phyloP scores from a whole-genome alignment of 2,329 filamentous ascomycete genomes.

The Fusarium hostae region DNA sequence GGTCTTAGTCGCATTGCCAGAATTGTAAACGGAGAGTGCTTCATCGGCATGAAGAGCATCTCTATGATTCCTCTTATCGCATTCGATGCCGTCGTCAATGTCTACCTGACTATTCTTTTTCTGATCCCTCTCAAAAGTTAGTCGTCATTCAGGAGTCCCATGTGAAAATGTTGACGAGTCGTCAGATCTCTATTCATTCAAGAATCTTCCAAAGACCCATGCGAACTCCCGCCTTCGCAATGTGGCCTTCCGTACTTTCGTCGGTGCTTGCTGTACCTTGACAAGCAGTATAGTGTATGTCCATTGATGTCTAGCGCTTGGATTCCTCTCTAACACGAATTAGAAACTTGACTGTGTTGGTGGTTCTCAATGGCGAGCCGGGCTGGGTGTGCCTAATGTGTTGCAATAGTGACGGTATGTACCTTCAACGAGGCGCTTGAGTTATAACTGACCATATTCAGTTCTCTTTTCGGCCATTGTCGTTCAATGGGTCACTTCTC shows the following conservation, averaged over 20 bases:
- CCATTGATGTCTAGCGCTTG: background rate
- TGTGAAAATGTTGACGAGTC: background rate
- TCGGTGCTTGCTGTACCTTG: slow-evolving; percentile 67
- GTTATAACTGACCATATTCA: slow-evolving; percentile 39
- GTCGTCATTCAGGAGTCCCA: slow-evolving; percentile 9
- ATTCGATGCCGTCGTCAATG: slow-evolving; percentile 70
- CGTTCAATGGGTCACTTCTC: slow-evolving; percentile 69
- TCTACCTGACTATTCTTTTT: slow-evolving; percentile 72
- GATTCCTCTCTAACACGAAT: slow-evolving; percentile 4
- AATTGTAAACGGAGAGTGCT: slow-evolving; percentile 65
- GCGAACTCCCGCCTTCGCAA: slow-evolving; percentile 58
- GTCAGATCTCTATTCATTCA: slow-evolving; percentile 66
- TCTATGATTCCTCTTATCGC: slow-evolving; percentile 71
- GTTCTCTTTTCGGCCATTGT: slow-evolving; percentile 70
- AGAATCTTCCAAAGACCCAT: slow-evolving; percentile 55
- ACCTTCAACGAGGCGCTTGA: background rate
- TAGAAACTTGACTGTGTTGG: slow-evolving; percentile 69
- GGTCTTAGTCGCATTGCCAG: slow-evolving; percentile 63
- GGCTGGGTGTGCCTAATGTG: slow-evolving; percentile 74
- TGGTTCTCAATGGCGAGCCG: slow-evolving; percentile 69
- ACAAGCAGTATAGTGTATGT: slow-evolving; percentile 67
- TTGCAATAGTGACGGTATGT: slow-evolving; percentile 71
- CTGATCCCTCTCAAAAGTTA: slow-evolving; percentile 67
- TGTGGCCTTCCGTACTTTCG: slow-evolving; percentile 67
- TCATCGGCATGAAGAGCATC: slow-evolving; percentile 69